Evolutionary conservation across 495 filamentous ascomycete species (phyloP), one percentile per base, ranked within the genome.

Genomic region (Parathielavia hyrcaniae): DNA sequence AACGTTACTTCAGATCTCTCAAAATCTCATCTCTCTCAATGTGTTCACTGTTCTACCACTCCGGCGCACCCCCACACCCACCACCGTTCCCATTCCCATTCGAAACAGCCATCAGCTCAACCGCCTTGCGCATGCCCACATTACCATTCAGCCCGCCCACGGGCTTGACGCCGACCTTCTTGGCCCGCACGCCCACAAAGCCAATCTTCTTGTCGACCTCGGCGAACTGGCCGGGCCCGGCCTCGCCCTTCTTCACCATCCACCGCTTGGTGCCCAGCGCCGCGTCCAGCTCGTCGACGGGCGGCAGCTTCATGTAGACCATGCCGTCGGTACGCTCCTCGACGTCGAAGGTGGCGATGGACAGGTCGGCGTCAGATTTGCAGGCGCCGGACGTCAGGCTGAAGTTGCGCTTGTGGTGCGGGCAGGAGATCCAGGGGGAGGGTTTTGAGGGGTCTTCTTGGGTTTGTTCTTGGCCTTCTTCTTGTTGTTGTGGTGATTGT

Each of bases 361-460:
- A 91, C 53, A 95, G 32, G 43, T 11, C 75, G 32, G 81, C 77
- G 69, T 96, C 91, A 62, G 88, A 95, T 5, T 78, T 81, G 73
- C 92, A 96, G 16, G 76, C 74, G 0, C 92, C 92, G 0, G 81
- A 79, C 43, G 79, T 79, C 19, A 97, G 83, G 59, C 87, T 83
- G 68, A 86, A 97, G 72, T 96, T 96, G 55, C 88, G 84, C 75
- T 97, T 97, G 76, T 97, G 92, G 70, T 86, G 84, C 2, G 92
- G 92, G 70, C 91, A 97, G 3, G 85, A 88, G 4, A 97, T 84
- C 85, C 86, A 96, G 32, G 89, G 86, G 34, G 34, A 13, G 16
- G 40, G 40, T 39, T 39, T 39, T 16, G n/a, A n/a, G n/a, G n/a
- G n/a, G n/a, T 39, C 36, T 11, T 48, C 23, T 5, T 13, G n/a